These are phyloP conservation scores for Sanguinoderma infundibulare DNA, from an alignment of 1,284 basidiomycete species.

Conservation along the genomic window DNA sequence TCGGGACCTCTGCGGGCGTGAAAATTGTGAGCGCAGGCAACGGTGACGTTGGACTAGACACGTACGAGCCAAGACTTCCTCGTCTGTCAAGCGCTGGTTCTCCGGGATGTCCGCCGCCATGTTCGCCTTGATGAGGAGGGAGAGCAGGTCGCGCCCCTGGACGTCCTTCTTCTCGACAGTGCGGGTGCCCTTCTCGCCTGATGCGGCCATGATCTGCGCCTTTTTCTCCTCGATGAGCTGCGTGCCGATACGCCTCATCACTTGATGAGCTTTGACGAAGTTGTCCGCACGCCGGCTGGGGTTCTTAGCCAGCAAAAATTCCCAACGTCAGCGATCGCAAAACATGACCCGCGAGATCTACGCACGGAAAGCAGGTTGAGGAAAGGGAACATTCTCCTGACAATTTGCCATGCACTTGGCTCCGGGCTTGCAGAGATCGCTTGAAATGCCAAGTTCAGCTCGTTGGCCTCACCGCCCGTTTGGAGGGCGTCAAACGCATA, in stretches of 20 bases:
- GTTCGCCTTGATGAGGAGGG: conserved; percentile 49
- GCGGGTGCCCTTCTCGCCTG: conserved; percentile 23
- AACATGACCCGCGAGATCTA: background rate
- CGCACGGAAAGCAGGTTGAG: background rate
- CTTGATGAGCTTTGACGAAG: conserved; percentile 28
- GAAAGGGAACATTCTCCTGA: conserved; percentile 9
- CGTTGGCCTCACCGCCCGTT: conserved; percentile 36
- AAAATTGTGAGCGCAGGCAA: background rate
- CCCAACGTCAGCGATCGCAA: background rate
- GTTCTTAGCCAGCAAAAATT: conserved; percentile 21
- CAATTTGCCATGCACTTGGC: background rate
- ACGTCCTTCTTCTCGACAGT: conserved; percentile 29
- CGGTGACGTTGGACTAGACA: conserved; percentile 21
- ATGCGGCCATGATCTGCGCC: conserved; percentile 22
- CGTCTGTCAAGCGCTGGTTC: conserved; percentile 52
- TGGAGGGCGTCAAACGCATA: conserved; percentile 52
- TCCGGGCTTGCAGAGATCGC: conserved; percentile 15
- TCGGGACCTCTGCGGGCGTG: conserved; percentile 4
- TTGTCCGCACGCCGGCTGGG: conserved; percentile 33
- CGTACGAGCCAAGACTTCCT: conserved; percentile 59
- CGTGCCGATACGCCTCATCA: conserved; percentile 41
- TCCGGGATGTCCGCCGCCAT: conserved; percentile 48
- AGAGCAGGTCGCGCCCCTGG: conserved; percentile 36
- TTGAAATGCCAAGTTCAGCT: conserved; percentile 46
- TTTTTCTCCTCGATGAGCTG: conserved; percentile 27